Evolutionary conservation across 2,329 filamentous ascomycete genomes (phyloP).

Genomic region (Trichophyton verrucosum): DNA sequence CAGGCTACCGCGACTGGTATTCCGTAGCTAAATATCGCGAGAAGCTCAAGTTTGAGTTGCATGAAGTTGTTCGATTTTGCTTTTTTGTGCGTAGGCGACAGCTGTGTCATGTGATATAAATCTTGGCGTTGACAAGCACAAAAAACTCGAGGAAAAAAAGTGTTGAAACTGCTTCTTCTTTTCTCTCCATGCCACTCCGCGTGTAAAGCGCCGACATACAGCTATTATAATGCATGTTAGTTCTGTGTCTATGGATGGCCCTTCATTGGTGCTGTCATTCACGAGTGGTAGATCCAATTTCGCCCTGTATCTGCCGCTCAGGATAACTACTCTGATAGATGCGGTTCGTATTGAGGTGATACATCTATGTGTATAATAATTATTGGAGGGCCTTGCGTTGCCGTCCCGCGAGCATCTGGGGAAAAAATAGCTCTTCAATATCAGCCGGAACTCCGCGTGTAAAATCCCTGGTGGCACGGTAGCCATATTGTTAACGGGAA

Average conservation of each 20-base stretch:
- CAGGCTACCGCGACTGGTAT: not conserved
- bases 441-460: not conserved
- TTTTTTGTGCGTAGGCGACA: not conserved
- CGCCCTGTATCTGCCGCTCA: slow-evolving; percentile 83
- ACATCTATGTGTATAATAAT: slow-evolving; percentile 38
- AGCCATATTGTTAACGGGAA: not conserved
- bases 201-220: slow-evolving; percentile 31
- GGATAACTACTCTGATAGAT: slow-evolving; percentile 60
- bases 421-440: not conserved
- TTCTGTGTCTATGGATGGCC: slow-evolving; percentile 24
- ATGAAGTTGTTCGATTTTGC: not conserved
- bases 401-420: too few relatives aligned
- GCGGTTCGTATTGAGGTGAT: slow-evolving; percentile 71
- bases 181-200: slow-evolving; percentile 27
- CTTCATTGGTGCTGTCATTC: slow-evolving; percentile 45
- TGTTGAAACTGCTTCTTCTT: slow-evolving; percentile 11
- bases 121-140: not conserved
- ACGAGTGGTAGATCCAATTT: slow-evolving; percentile 52
- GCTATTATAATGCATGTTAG: slow-evolving; percentile 20
- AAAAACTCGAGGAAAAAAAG: not conserved
- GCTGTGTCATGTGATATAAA: not conserved
- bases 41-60: not conserved
- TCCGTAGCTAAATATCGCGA: not conserved
- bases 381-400: not conserved
- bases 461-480: not conserved